phyloP scores from a whole-genome alignment of 116 monocot genomes.

The Phalaenopsis hybrid region DNA sequence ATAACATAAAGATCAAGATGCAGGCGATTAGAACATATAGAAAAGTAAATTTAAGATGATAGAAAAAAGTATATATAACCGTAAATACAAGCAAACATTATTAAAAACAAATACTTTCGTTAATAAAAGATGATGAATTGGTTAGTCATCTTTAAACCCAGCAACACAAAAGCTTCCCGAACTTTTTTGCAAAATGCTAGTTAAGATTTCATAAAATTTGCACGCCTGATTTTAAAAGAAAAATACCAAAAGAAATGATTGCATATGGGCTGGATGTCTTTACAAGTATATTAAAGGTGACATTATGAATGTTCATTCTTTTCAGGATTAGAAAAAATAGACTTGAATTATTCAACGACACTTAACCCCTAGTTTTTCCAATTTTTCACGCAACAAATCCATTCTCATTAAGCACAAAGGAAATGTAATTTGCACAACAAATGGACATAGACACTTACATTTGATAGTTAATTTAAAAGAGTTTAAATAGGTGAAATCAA shows the following conservation, averaged over 20 bases:
- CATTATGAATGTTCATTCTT: not conserved
- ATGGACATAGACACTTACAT: too few species aligned
- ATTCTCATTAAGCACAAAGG: too few species aligned
- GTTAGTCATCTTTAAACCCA: not conserved
- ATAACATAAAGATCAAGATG: slow-evolving; percentile 9
- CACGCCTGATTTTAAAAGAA: not conserved
- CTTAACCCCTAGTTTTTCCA: too few species aligned
- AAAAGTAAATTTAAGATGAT: not conserved
- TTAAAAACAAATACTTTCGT: too few species aligned
- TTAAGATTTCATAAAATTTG: not conserved
- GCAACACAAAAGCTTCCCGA: not conserved
- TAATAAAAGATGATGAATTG: not conserved
- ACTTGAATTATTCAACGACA: too few species aligned
- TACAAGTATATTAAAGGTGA: not conserved
- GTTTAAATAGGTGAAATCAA: too few species aligned
- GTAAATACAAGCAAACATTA: not conserved
- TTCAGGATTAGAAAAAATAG: too few species aligned
- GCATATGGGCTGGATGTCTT: not conserved
- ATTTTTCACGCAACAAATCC: too few species aligned
- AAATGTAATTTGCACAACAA: too few species aligned
- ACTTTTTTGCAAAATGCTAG: not conserved
- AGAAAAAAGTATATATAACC: not conserved
- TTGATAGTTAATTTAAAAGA: too few species aligned
- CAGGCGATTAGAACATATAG: not conserved
- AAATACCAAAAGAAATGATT: not conserved